Evolutionary conservation across 306 rosid species (phyloP).

Genomic region (Purshia tridentata): DNA sequence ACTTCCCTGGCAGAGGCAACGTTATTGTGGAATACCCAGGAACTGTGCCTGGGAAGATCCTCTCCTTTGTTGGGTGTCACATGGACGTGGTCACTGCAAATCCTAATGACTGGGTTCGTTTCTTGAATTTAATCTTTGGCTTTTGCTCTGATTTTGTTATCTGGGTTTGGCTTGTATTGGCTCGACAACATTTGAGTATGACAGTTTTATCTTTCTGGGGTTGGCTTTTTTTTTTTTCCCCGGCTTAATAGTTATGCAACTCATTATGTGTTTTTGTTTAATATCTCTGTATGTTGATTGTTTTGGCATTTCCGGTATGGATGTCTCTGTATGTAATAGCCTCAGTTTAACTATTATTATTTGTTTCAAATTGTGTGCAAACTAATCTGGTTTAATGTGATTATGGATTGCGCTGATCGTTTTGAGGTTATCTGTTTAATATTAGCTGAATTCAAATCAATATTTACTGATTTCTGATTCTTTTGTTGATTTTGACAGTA

Average conservation of each 20-base stretch:
- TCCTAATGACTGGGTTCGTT: constrained; percentile 77
- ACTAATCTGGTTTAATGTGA: background rate
- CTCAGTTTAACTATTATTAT: background rate
- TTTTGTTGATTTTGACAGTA: background rate
- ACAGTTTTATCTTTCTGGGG: background rate
- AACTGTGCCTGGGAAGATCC: constrained; percentile 58
- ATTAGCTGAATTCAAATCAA: background rate
- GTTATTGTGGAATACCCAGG: constrained; percentile 86
- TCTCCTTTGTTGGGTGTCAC: constrained; percentile 87
- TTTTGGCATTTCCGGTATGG: background rate
- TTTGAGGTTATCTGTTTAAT: background rate
- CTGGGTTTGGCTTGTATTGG: background rate
- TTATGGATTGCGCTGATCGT: background rate
- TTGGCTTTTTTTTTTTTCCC: too few species aligned
- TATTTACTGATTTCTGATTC: background rate
- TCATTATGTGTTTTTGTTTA: background rate
- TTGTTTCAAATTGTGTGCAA: background rate
- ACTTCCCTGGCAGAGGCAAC: constrained; percentile 71
- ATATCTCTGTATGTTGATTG: background rate
- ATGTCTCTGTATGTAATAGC: background rate
- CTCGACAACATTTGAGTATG: background rate
- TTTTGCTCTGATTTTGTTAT: background rate
- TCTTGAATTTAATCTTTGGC: background rate
- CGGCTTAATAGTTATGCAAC: background rate
- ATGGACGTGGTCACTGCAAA: constrained; percentile 97